A percentile compares a stretch with the other conserved stretches of the same genome.
phyloP scores from a whole-genome alignment of 164 flowering plant genomes.

The Warburgia ugandensis region DNA sequence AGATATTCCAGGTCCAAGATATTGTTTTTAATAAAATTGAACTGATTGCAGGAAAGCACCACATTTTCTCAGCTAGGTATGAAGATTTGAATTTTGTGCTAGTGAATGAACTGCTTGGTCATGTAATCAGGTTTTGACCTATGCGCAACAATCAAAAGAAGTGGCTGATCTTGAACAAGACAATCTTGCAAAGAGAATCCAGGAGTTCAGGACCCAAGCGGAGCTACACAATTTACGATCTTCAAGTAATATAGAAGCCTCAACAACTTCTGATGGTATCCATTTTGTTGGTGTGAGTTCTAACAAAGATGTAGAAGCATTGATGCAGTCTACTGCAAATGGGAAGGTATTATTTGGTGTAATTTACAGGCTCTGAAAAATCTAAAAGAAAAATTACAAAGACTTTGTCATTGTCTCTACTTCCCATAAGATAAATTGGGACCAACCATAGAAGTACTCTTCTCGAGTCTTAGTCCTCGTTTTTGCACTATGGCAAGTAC shows the following conservation, averaged over 20 bases:
- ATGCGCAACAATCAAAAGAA: conserved; percentile 88
- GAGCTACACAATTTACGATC: conserved; percentile 51
- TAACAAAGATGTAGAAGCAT: conserved; percentile 58
- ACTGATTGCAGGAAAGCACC: neutral
- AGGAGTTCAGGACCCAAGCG: conserved; percentile 81
- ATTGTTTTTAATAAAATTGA: neutral
- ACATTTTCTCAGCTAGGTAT: neutral
- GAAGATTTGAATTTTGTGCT: neutral
- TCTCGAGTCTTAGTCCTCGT: no score
- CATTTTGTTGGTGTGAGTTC: conserved; percentile 39
- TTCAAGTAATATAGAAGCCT: conserved; percentile 36
- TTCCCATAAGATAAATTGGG: neutral
- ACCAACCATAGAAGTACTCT: no score
- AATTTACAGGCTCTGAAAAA: neutral
- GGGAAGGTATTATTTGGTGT: conserved; percentile 40
- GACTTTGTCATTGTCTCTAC: neutral
- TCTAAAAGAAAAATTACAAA: neutral
- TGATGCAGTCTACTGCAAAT: conserved; percentile 55
- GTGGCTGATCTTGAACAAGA: conserved; percentile 67
- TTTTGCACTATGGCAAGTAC: no score
- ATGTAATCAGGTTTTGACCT: conserved; percentile 66
- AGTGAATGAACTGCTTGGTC: conserved; percentile 3
- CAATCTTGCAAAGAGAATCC: conserved; percentile 82
- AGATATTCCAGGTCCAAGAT: no score
- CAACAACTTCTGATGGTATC: conserved; percentile 36